phyloP scores from a whole-genome alignment of 148 eudicot genomes.

The Pharnaceum exiguum region DNA sequence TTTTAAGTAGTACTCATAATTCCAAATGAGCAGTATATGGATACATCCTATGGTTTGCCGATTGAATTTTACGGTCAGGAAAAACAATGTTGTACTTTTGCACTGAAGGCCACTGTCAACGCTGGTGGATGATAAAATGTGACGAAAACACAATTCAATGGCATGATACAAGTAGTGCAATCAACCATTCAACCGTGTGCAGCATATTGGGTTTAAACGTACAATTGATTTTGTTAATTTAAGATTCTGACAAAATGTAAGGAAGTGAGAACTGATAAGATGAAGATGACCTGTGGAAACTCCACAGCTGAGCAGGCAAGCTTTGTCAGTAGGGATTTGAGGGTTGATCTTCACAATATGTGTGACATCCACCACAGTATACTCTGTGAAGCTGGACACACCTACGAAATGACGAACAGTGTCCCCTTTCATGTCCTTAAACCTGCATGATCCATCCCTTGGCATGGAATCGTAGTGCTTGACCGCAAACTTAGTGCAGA shows the following conservation, averaged over 20 bases:
- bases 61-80: too few relatives aligned
- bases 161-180: too few relatives aligned
- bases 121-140: background rate
- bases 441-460: constrained; percentile 39
- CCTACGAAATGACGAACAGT: constrained; percentile 32
- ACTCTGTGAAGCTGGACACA: constrained; percentile 54
- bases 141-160: background rate
- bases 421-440: constrained; percentile 40
- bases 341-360: constrained; percentile 40
- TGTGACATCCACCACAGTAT: constrained; percentile 52
- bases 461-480: constrained; percentile 26
- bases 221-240: too few relatives aligned
- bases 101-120: background rate
- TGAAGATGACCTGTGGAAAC: constrained; percentile 54
- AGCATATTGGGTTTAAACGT: too few relatives aligned
- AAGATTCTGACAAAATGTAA: too few relatives aligned
- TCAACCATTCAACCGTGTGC: too few relatives aligned
- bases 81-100: too few relatives aligned
- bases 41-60: too few relatives aligned
- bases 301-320: constrained; percentile 65
- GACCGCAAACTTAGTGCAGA: constrained; percentile 23
- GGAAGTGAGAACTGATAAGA: too few relatives aligned
- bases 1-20: too few relatives aligned
- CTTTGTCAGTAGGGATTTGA: constrained; percentile 37
- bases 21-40: too few relatives aligned